These are phyloP conservation scores for Calonectria pauciramosa DNA, from an alignment of 2,329 filamentous ascomycete genomes.

Conservation along the genomic window DNA sequence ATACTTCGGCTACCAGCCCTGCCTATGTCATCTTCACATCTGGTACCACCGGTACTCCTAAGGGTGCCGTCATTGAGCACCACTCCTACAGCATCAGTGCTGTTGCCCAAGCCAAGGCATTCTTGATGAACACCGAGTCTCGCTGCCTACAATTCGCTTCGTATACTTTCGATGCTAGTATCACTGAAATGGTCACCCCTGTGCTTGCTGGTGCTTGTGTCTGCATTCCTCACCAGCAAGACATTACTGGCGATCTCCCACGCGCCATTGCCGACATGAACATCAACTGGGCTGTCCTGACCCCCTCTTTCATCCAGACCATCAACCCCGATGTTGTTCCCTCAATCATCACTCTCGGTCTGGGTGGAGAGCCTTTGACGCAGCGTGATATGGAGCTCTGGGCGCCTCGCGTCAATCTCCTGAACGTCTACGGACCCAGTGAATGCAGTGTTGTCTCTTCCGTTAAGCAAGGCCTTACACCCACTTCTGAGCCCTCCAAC, in stretches of 20 bases:
- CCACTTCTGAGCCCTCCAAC: slow-evolving; percentile 3
- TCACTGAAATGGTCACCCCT: neutral
- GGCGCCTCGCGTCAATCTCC: neutral
- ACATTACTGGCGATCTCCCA: neutral
- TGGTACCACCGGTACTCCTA: slow-evolving; percentile 1
- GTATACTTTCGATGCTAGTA: neutral
- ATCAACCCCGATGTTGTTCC: neutral
- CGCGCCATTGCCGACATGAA: neutral
- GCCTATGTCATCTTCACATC: neutral
- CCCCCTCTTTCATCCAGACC: neutral
- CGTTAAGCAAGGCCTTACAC: neutral
- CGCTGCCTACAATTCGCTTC: neutral
- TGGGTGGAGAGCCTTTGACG: neutral
- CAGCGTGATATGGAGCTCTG: neutral
- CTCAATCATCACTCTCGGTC: neutral
- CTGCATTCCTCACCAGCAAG: slow-evolving; percentile 1
- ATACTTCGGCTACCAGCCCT: neutral
- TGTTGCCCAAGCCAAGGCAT: neutral
- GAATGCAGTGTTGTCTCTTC: neutral
- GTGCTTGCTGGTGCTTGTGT: neutral
- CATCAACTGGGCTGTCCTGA: neutral
- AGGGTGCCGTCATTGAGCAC: neutral
- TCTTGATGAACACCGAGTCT: neutral
- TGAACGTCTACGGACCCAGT: neutral
- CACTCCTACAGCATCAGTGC: neutral